Evolutionary conservation across 2,329 filamentous ascomycete species (phyloP).

Genomic region (Chaetomiaceae sp.): DNA sequence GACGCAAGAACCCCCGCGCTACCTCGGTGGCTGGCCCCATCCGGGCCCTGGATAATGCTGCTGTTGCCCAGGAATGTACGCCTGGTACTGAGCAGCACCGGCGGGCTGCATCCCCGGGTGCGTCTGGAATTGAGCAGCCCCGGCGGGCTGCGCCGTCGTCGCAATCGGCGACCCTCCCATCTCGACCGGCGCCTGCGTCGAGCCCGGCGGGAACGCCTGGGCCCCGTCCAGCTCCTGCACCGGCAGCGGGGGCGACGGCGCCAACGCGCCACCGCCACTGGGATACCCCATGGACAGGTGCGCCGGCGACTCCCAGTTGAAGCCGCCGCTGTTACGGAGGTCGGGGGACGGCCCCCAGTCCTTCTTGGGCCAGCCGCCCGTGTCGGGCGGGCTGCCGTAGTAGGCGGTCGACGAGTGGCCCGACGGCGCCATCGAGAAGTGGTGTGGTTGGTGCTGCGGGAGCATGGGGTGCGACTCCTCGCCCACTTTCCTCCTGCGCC

Average conservation of each 20-base stretch:
- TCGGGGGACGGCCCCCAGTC: slow-evolving; percentile 19
- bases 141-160: background rate
- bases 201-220: slow-evolving; percentile 12
- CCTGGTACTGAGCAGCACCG: background rate
- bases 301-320: slow-evolving; percentile 29
- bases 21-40: background rate
- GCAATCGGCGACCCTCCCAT: slow-evolving; percentile 26
- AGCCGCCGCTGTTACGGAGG: slow-evolving; percentile 18
- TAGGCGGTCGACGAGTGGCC: slow-evolving; percentile 11
- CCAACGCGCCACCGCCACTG: background rate
- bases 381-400: slow-evolving; percentile 11
- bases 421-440: background rate
- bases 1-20: background rate
- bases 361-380: slow-evolving; percentile 18
- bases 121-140: background rate
- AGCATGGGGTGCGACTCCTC: slow-evolving; percentile 33
- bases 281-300: slow-evolving; percentile 17
- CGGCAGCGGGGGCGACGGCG: slow-evolving; percentile 18
- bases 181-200: slow-evolving; percentile 23
- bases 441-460: slow-evolving; percentile 10
- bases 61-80: slow-evolving; percentile 1
- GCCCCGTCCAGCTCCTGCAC: slow-evolving; percentile 16
- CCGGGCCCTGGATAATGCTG: background rate
- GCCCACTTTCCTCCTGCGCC: slow-evolving; percentile 22
- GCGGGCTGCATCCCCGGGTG: no score